These are phyloP conservation scores for Fonsecaea pugnacius DNA, from an alignment of 2,329 filamentous ascomycete genomes.

Conservation along the genomic window DNA sequence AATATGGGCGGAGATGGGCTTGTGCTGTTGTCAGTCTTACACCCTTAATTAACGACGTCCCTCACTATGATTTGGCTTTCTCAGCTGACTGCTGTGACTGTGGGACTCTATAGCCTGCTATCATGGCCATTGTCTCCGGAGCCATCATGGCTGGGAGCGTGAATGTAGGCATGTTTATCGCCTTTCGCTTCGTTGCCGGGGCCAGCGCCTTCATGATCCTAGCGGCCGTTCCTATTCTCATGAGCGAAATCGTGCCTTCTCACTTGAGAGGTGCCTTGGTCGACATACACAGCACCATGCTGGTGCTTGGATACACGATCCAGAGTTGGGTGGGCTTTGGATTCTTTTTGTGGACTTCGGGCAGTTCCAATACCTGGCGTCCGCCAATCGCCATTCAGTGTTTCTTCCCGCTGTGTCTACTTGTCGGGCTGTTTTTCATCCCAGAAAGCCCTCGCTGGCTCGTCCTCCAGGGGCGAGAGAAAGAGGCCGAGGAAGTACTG, in stretches of 20 bases:
- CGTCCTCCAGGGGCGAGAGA: neutral
- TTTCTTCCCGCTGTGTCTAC: constrained; percentile 19
- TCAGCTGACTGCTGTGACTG: too few species aligned
- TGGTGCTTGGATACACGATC: neutral
- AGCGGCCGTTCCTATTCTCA: neutral
- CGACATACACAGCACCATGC: neutral
- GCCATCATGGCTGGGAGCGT: neutral
- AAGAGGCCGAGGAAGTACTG: neutral
- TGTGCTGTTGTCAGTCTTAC: too few species aligned
- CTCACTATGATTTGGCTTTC: too few species aligned
- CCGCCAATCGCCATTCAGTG: constrained; percentile 22
- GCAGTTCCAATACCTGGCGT: constrained; percentile 34
- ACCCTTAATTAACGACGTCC: too few species aligned
- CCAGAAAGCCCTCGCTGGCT: neutral
- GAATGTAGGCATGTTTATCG: neutral
- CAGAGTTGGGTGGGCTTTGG: constrained; percentile 27
- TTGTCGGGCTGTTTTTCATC: neutral
- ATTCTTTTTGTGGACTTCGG: constrained; percentile 27
- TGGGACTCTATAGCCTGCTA: too few species aligned
- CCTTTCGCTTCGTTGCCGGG: neutral
- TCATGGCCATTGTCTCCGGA: neutral
- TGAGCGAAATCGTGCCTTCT: neutral
- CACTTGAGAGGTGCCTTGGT: neutral
- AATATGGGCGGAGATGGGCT: too few species aligned
- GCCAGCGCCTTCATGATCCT: neutral